These are phyloP conservation scores for Daldinia decipiens DNA, from an alignment of 495 filamentous ascomycete species.

Conservation along the genomic window DNA sequence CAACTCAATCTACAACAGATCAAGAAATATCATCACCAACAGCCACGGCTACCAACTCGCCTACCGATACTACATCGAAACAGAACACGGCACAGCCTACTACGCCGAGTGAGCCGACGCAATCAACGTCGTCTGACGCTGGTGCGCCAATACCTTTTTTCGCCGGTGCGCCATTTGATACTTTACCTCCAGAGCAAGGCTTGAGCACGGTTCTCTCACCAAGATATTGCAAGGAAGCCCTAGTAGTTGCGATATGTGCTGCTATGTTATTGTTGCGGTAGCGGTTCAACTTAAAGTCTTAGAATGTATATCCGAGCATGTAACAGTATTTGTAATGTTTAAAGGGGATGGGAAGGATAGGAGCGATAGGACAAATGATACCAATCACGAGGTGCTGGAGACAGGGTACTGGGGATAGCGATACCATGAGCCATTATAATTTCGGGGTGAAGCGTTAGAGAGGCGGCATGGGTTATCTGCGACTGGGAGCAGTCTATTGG, in stretches of 20 bases:
- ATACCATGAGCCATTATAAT: not conserved
- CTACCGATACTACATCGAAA: slow-evolving; percentile 18
- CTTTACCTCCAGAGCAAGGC: slow-evolving; percentile 23
- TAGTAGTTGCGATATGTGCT: slow-evolving; percentile 23
- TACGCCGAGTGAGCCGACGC: slow-evolving; percentile 17
- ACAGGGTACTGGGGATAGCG: slow-evolving; percentile 2
- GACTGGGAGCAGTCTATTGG: not conserved
- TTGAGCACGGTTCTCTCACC: slow-evolving; percentile 1
- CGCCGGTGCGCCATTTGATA: slow-evolving; percentile 38
- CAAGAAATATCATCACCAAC: slow-evolving; percentile 22
- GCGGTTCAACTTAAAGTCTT: slow-evolving; percentile 1
- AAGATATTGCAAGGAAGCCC: slow-evolving; percentile 14
- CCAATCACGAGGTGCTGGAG: slow-evolving; percentile 10
- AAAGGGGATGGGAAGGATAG: slow-evolving; percentile 8
- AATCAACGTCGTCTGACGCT: slow-evolving; percentile 30
- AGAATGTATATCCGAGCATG: slow-evolving; percentile 20
- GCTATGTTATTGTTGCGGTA: slow-evolving; percentile 30
- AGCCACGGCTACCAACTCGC: slow-evolving; percentile 11
- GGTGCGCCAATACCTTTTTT: slow-evolving; percentile 31
- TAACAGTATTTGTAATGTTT: slow-evolving; percentile 36
- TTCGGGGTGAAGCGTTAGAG: not conserved
- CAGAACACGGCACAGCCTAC: slow-evolving; percentile 28
- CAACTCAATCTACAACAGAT: slow-evolving; percentile 20
- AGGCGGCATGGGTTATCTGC: not conserved
- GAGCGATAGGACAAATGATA: slow-evolving; percentile 2